Conservation (phyloP, 2,329 filamentous ascomycete species). For the Colletotrichum agaves region DNA sequence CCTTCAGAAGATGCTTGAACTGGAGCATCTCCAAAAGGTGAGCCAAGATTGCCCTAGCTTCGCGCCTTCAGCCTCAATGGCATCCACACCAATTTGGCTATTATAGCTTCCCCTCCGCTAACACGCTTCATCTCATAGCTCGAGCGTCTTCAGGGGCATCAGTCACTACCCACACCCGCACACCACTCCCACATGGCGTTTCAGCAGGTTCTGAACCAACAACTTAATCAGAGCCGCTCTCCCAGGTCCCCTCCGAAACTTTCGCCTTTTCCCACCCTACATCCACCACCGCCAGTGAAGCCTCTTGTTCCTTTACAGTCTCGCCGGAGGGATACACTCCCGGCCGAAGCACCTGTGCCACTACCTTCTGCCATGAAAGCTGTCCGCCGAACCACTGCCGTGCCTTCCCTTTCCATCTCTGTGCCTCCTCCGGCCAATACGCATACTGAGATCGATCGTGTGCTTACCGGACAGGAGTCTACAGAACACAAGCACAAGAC, state of each 20-base stretch:
- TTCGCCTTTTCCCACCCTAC: slow-evolving; percentile 25
- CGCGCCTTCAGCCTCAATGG: slow-evolving; percentile 15
- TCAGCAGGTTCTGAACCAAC: slow-evolving; percentile 34
- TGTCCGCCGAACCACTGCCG: slow-evolving; percentile 32
- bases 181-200: slow-evolving; percentile 33
- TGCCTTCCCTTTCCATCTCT: slow-evolving; percentile 46
- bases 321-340: slow-evolving; percentile 27
- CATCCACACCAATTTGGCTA: slow-evolving; percentile 27
- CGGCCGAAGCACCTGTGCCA: slow-evolving; percentile 6
- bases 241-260: slow-evolving; percentile 21
- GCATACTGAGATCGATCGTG: slow-evolving; percentile 23
- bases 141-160: slow-evolving; percentile 37
- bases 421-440: slow-evolving; percentile 42
- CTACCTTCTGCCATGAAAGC: slow-evolving; percentile 34
- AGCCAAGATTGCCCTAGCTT: slow-evolving; percentile 36
- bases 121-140: slow-evolving; percentile 33
- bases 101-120: slow-evolving; percentile 28
- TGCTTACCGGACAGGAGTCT: slow-evolving; percentile 39
- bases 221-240: slow-evolving; percentile 22
- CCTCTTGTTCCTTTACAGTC: slow-evolving; percentile 33
- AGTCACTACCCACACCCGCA: slow-evolving; percentile 22
- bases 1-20: slow-evolving; percentile 68
- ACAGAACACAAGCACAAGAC: slow-evolving; percentile 48
- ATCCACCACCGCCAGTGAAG: slow-evolving; percentile 24
- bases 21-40: slow-evolving; percentile 69